A percentile compares a stretch with the other conserved stretches of the same genome.
Conservation (phyloP, 2,329 filamentous ascomycete genomes). For the Aurifilum marmelostoma region DNA sequence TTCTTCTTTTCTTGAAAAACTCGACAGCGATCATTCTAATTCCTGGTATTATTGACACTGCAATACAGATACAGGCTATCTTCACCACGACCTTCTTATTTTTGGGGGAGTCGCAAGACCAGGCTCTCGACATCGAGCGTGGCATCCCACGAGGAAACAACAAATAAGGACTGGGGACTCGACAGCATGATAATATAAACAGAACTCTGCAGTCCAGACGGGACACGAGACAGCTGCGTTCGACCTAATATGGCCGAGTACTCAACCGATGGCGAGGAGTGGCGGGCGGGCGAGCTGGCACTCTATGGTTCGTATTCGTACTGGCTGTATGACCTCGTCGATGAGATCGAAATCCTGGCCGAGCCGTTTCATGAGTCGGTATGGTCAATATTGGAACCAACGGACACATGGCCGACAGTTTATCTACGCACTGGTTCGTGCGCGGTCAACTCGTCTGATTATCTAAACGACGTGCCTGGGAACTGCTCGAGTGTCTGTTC, state of each 20-base stretch:
- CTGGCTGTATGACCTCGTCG: background rate
- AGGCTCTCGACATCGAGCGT: background rate
- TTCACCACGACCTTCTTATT: no score
- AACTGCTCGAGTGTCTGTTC: slow-evolving; percentile 15
- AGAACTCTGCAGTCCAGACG: background rate
- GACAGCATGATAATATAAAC: background rate
- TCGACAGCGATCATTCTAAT: no score
- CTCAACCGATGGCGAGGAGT: no score
- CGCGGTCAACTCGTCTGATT: background rate
- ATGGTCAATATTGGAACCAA: background rate
- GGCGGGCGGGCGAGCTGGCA: background rate
- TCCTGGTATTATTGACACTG: background rate
- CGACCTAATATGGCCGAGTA: background rate
- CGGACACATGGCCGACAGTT: background rate
- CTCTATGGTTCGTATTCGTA: background rate
- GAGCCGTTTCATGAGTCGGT: background rate
- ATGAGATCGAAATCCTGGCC: background rate
- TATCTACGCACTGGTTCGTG: background rate
- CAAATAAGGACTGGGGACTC: background rate
- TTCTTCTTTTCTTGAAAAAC: background rate
- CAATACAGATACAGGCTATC: background rate
- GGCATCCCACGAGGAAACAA: background rate
- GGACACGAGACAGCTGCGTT: background rate
- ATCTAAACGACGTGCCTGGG: background rate
- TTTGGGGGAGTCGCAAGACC: background rate